A percentile compares a stretch with the other conserved stretches of the same genome.
Conservation (phyloP, 2,329 filamentous ascomycete genomes). For the Simplicillium aogashimaense region DNA sequence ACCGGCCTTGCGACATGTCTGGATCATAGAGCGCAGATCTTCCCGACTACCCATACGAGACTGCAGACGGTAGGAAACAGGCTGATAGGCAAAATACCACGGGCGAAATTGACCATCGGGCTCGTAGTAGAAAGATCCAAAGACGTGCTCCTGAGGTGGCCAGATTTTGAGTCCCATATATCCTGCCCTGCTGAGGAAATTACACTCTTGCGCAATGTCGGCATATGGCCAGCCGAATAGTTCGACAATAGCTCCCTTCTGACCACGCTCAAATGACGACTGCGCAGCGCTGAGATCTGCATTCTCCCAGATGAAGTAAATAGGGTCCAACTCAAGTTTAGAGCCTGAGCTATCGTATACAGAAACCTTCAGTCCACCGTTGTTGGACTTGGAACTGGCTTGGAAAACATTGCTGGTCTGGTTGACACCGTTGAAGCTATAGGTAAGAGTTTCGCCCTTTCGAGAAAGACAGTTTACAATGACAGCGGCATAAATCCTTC, state of each 20-base stretch:
- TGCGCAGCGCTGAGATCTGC: not conserved
- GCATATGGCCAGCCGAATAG: slow-evolving; percentile 3
- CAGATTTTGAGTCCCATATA: slow-evolving; percentile 3
- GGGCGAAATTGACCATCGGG: slow-evolving; percentile 3
- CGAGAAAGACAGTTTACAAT: slow-evolving; percentile 1
- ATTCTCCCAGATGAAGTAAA: slow-evolving; percentile 3
- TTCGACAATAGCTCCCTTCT: slow-evolving; percentile 3
- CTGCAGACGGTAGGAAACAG: slow-evolving; percentile 2
- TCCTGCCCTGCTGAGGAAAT: not conserved
- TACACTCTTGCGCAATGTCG: slow-evolving; percentile 2
- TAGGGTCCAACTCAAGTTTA: not conserved
- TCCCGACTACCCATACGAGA: slow-evolving; percentile 2
- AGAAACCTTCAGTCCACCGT: not conserved
- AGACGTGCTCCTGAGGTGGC: slow-evolving; percentile 2
- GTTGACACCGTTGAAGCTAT: slow-evolving; percentile 3
- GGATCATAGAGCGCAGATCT: slow-evolving; percentile 1
- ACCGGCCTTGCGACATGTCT: not conserved
- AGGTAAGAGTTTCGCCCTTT: not conserved
- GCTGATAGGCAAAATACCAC: slow-evolving; percentile 4
- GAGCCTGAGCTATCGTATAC: slow-evolving; percentile 1
- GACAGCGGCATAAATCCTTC: not conserved
- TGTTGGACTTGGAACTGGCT: not conserved
- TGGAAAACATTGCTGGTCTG: slow-evolving; percentile 2
- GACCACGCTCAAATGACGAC: not conserved
- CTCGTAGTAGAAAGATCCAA: slow-evolving; percentile 1